These are phyloP conservation scores for Diospyros kaki DNA, from an alignment of 148 eudicot species.

Conservation along the genomic window DNA sequence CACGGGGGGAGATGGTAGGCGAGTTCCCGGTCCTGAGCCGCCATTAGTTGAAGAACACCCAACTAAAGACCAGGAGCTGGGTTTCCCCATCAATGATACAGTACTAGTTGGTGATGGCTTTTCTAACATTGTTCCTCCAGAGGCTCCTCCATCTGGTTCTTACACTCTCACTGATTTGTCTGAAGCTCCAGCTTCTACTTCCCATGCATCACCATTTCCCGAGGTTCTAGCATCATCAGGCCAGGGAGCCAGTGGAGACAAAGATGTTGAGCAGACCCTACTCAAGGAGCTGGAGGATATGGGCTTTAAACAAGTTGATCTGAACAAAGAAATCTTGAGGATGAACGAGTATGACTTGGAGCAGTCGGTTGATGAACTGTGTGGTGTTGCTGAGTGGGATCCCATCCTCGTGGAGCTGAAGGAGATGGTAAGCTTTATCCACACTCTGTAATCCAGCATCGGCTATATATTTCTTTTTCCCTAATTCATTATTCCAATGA, in stretches of 20 bases:
- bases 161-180: slow-evolving; percentile 31
- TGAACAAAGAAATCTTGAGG: slow-evolving; percentile 59
- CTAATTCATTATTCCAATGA: background rate
- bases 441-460: background rate
- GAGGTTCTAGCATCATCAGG: slow-evolving; percentile 9
- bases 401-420: slow-evolving; percentile 69
- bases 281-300: slow-evolving; percentile 54
- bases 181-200: slow-evolving; percentile 15
- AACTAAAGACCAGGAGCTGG: slow-evolving; percentile 27
- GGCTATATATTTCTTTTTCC: background rate
- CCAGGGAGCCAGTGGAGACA: slow-evolving; percentile 14
- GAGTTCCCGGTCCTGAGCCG: slow-evolving; percentile 6
- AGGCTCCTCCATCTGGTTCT: slow-evolving; percentile 20
- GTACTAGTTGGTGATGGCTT: slow-evolving; percentile 26
- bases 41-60: slow-evolving; percentile 22
- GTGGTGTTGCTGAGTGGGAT: slow-evolving; percentile 63
- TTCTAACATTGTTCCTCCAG: background rate
- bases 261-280: slow-evolving; percentile 41
- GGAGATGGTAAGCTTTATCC: slow-evolving; percentile 65
- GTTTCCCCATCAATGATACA: slow-evolving; percentile 42
- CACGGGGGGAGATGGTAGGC: slow-evolving; percentile 4
- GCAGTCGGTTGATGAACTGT: slow-evolving; percentile 62
- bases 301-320: slow-evolving; percentile 62
- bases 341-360: slow-evolving; percentile 52
- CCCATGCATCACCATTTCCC: slow-evolving; percentile 7